Base-by-base conservation (phyloP, 139 green algal genomes). In the Monoraphidium neglectum region DNA sequence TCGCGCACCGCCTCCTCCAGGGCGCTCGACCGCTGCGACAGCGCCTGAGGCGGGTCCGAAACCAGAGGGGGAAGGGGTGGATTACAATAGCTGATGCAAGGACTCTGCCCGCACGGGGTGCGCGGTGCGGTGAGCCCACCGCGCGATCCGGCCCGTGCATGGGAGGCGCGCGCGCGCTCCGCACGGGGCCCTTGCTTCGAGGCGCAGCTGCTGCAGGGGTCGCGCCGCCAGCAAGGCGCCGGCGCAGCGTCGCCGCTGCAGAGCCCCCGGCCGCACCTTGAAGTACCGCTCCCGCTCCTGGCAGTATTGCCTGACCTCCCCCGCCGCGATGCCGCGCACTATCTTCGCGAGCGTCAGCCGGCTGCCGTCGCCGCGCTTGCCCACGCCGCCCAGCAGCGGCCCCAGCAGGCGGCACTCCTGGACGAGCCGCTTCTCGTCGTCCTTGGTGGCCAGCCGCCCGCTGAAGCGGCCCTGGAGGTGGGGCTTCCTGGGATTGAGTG, bases 301-400 rank as follows among this genome's bases (percentile, higher is more conserved):
- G 70, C 91, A 90, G 67, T 92, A 86, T 30, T 72, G 72, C 1
- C 92, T 70, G 5, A 96, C 87, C 0, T 89, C 68, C 0, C 92
- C 92, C 0, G 85, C 76, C 4, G 92, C 92, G 18, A 97, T 95
- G 73, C 85, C 90, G 0, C 92, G 82, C 59, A 96, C 90, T 24
- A 97, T 93, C 65, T 93, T 95, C 65, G 92, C 89, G 26, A 97
- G 84, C 26, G 90, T 97, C 5, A 89, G 81, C n/a, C 88, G 81
- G 65, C 82, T 87, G 73, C 87, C 84, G 51, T 97, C 92, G 0
- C 88, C 89, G 21, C 85, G 80, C 54, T 87, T 88, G 46, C 87
- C 89, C 18, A 79, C 70, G 30, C 90, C 90, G 21, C 90, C 90
- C 30, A 96, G 78, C 78, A 95, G 75, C 18, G 88, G 91, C 0